A percentile compares a stretch with the other conserved stretches of the same genome.
These are phyloP conservation scores for Rhodomyrtus psidioides DNA, from an alignment of 441 rosid genomes.

Conservation along the genomic window DNA sequence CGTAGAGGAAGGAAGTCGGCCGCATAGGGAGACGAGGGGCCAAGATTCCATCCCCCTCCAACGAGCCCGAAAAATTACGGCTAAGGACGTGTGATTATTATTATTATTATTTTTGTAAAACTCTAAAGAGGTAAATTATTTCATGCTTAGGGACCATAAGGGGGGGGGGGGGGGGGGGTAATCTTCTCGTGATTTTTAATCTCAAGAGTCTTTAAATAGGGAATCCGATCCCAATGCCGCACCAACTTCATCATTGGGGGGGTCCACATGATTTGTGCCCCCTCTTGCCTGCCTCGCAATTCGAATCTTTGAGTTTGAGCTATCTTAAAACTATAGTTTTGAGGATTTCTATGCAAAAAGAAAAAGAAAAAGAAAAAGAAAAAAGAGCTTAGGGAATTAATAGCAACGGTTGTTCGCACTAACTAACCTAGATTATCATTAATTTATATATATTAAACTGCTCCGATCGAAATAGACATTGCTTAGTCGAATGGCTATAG, in stretches of 20 bases:
- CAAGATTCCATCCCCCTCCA: no score
- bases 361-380: no score
- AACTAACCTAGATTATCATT: not conserved
- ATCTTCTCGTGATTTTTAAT: not conserved
- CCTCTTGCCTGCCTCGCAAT: not conserved
- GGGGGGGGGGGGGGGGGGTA: not conserved
- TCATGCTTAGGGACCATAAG: rapidly evolving
- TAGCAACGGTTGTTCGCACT: not conserved
- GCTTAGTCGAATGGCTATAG: not conserved
- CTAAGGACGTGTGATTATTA: no score
- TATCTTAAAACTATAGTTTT: not conserved
- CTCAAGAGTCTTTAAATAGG: not conserved
- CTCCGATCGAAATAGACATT: not conserved
- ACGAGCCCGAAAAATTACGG: no score
- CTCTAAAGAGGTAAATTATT: not conserved
- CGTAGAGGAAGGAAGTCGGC: no score
- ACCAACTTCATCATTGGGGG: no score
- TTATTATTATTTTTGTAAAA: no score
- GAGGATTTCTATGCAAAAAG: not conserved
- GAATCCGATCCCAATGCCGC: not conserved
- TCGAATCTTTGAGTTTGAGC: not conserved
- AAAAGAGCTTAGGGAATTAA: not conserved
- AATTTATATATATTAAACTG: not conserved
- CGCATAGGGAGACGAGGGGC: no score
- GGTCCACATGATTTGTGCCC: not conserved